Evolutionary conservation across 2,329 filamentous ascomycete genomes (phyloP).

Genomic region (Nemania bipapillata): DNA sequence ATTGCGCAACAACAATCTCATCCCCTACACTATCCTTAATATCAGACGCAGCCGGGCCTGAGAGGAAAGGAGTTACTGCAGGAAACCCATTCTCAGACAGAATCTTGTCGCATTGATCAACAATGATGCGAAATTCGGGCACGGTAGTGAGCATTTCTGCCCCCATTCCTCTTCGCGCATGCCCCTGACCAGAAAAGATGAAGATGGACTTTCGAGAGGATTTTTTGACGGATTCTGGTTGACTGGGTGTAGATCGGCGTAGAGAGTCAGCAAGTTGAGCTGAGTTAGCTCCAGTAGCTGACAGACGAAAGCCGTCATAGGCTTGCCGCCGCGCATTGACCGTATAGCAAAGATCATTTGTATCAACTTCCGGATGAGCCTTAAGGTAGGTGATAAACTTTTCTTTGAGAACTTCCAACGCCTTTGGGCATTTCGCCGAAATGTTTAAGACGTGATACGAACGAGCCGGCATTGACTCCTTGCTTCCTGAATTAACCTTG

Average conservation of each 20-base stretch:
- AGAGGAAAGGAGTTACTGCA: constrained; percentile 54
- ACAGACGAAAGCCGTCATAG: constrained; percentile 34
- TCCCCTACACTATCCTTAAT: constrained; percentile 29
- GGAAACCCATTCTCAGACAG: constrained; percentile 46
- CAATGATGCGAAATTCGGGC: constrained; percentile 44
- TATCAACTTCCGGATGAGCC: constrained; percentile 13
- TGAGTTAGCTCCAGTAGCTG: constrained; percentile 26
- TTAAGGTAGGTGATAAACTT: constrained; percentile 27
- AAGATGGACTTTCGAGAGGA: constrained; percentile 42
- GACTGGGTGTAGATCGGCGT: neutral
- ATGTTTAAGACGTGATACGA: constrained; percentile 33
- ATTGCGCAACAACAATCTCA: constrained; percentile 43
- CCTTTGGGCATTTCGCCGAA: constrained; percentile 37
- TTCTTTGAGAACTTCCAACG: constrained; percentile 22
- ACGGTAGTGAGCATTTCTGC: constrained; percentile 46
- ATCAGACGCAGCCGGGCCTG: constrained; percentile 43
- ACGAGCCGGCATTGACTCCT: constrained; percentile 2
- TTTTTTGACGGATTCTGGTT: constrained; percentile 20
- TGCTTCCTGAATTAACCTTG: neutral
- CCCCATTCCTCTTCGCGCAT: constrained; percentile 49
- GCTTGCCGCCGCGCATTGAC: constrained; percentile 39
- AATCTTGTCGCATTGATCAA: constrained; percentile 46
- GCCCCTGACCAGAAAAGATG: constrained; percentile 52
- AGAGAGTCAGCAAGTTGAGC: constrained; percentile 5
- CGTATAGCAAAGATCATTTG: constrained; percentile 43